Evolutionary conservation across 495 filamentous ascomycete genomes (phyloP).

Genomic region (Aspergillus ellipticus): DNA sequence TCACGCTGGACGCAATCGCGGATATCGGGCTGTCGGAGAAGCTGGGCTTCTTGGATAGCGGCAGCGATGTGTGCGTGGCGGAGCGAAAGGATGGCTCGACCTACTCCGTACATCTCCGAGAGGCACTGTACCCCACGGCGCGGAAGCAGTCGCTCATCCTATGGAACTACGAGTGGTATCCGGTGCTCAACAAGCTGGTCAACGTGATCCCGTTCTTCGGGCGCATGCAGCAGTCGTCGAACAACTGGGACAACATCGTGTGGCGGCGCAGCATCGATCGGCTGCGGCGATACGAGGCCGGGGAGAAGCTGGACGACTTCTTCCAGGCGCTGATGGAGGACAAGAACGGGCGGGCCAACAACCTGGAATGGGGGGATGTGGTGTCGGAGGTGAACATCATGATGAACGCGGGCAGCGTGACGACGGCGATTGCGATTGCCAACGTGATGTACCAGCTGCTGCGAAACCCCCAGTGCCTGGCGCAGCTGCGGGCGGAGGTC

Average conservation of each 20-base stretch:
- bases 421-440: constrained; percentile 50
- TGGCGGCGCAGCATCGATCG: constrained; percentile 34
- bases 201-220: constrained; percentile 33
- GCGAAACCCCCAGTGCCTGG: constrained; percentile 46
- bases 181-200: constrained; percentile 23
- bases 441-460: constrained; percentile 55
- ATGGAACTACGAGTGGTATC: constrained; percentile 50
- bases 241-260: constrained; percentile 40
- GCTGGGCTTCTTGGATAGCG: constrained; percentile 50
- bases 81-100: constrained; percentile 40
- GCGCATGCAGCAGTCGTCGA: constrained; percentile 21
- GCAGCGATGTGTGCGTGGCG: constrained; percentile 37
- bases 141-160: constrained; percentile 38
- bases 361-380: constrained; percentile 33
- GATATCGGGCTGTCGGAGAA: constrained; percentile 50
- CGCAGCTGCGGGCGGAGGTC: constrained; percentile 56
- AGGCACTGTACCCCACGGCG: constrained; percentile 46
- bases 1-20: constrained; percentile 50
- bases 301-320: constrained; percentile 55
- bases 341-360: constrained; percentile 41
- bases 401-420: constrained; percentile 55
- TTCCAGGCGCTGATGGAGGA: constrained; percentile 54
- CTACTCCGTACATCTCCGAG: constrained; percentile 37
- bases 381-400: constrained; percentile 34
- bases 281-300: constrained; percentile 41